Conservation (phyloP, 2,329 filamentous ascomycete genomes). For the Beauveria scarabaeidicola region DNA sequence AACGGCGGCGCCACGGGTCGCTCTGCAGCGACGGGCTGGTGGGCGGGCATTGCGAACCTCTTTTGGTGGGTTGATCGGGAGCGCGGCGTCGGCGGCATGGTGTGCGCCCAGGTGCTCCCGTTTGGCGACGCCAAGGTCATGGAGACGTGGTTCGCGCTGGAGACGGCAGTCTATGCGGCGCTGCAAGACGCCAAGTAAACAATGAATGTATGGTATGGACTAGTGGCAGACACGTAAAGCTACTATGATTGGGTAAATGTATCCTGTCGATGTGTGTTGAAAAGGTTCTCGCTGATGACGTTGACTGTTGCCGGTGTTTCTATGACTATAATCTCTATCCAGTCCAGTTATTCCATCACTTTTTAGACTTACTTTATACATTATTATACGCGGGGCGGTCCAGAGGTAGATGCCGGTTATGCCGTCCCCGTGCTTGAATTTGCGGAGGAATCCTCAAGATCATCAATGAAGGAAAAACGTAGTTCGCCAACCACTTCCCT, state of each 20-base stretch:
- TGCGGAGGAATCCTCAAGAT: not conserved
- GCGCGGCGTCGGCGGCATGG: constrained; percentile 46
- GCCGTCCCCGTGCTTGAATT: not conserved
- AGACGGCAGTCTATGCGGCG: constrained; percentile 29
- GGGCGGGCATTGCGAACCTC: constrained; percentile 52
- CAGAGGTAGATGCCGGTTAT: not conserved
- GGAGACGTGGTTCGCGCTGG: constrained; percentile 30
- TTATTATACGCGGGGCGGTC: not conserved
- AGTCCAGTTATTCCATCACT: not conserved
- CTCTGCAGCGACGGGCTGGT: constrained; percentile 40
- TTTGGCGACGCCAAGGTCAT: constrained; percentile 37
- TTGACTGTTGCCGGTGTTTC: not conserved
- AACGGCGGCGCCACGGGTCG: constrained; percentile 43
- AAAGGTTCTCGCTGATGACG: not conserved
- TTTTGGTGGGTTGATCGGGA: constrained; percentile 58
- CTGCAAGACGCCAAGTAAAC: not conserved
- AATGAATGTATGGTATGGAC: no score
- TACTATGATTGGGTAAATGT: not conserved
- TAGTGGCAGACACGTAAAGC: no score
- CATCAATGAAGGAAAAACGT: constrained; percentile 2
- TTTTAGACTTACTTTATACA: not conserved
- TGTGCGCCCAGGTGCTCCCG: constrained; percentile 42
- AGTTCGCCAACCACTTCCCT: constrained; percentile 6
- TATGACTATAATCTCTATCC: not conserved
- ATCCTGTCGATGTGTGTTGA: not conserved